Evolutionary conservation across 139 green algal species (phyloP).

Genomic region (Chlorella sp.): DNA sequence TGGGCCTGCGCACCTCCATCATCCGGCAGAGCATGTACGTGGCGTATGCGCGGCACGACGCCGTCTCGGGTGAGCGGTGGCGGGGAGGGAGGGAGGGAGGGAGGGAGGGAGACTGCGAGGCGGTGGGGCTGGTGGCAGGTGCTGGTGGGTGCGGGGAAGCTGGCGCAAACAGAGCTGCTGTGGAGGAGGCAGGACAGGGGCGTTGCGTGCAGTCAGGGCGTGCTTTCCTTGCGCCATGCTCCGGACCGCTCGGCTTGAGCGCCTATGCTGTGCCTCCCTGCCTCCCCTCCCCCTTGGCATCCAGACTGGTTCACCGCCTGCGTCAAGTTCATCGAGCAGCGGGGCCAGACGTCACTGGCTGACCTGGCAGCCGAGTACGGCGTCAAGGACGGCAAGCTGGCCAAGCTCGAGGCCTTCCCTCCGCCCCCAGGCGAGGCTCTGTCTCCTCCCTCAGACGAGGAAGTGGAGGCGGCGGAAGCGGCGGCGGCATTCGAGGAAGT

Average conservation of each 20-base stretch:
- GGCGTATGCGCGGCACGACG: slow-evolving; percentile 17
- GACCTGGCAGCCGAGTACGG: background rate
- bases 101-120: no score
- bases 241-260: background rate
- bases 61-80: background rate
- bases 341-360: background rate
- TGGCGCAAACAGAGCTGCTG: no score
- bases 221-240: no score
- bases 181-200: no score
- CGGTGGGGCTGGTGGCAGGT: background rate
- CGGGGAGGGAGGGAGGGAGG: no score
- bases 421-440: no score
- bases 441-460: no score
- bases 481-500: no score
- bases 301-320: slow-evolving; percentile 28
- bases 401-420: background rate
- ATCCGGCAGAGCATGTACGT: slow-evolving; percentile 23
- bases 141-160: background rate
- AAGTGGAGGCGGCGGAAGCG: no score
- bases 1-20: slow-evolving; percentile 16
- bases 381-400: background rate
- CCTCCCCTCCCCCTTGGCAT: no score
- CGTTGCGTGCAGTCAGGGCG: no score
- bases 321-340: background rate
- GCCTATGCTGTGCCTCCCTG: background rate